Evolutionary conservation across 1,284 basidiomycete species (phyloP), one percentile per base, ranked within the genome.

Genomic region (Pascua guehoae): DNA sequence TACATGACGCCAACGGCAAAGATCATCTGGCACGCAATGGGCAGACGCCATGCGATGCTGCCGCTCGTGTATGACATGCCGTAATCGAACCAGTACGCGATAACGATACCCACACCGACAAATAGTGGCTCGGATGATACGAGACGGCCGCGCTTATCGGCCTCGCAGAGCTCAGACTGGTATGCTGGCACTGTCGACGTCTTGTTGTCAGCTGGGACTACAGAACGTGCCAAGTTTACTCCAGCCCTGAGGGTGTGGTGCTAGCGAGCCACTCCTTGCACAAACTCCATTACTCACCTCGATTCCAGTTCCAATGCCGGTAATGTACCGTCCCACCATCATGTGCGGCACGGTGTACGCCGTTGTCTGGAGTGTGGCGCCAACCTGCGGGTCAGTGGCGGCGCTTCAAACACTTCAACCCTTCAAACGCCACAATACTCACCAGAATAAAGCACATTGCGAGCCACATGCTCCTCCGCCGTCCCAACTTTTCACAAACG

Each of bases 381-480:
- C 53, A 37, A 54, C n/a, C 40, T 51, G 42, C 24, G 3, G 24
- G 24, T 32, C 24, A 32, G 24, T 32, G 24, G 24, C 2, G 32
- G 24, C 12, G 32, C 24, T 32, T 32, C n/a, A 24, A 15, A 7
- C 32, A n/a, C n/a, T n/a, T n/a, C n/a, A n/a, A n/a, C n/a, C n/a
- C n/a, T n/a, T n/a, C n/a, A n/a, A 8, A 17, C 5, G 2, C 12
- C 16, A 32, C 24, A 32, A 5, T 7, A 46, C 54, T 39, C 14
- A 56, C 54, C 12, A 54, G n/a, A 17, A 58, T 54, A 39, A 58
- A 53, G 15, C 41, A 47, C 56, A 58, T 58, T 18, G 56, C 56
- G 12, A 58, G 10, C 57, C 57, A 58, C 48, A 58, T 53, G 47
- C 47, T 54, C 48, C 41, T 49, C 38, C 57, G 47, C 10, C 57